Conservation (phyloP, 129 eudicot species). For the Artemisia argyi region DNA sequence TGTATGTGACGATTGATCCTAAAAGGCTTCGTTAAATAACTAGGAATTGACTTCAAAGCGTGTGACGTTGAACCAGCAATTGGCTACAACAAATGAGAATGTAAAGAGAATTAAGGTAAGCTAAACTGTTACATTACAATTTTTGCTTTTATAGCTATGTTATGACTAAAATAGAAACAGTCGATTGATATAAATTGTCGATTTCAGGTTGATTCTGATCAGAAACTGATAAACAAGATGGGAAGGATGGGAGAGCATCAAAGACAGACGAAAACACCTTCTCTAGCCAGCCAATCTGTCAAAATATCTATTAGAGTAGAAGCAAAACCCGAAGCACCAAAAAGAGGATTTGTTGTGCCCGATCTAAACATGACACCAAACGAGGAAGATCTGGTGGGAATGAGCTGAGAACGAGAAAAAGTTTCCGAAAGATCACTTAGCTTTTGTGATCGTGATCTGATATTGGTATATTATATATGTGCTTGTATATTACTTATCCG, state of each 20-base stretch:
- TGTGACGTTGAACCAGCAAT: conserved; percentile 34
- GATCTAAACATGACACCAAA: conserved; percentile 58
- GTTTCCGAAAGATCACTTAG: conserved; percentile 11
- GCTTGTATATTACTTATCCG: background rate
- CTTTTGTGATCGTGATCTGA: conserved; percentile 23
- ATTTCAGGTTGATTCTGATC: too few species aligned
- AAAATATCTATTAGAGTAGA: conserved; percentile 17
- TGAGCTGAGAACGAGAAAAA: conserved; percentile 19
- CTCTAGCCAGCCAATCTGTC: too few species aligned
- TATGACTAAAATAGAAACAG: background rate
- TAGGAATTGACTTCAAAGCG: conserved; percentile 50
- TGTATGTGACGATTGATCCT: background rate
- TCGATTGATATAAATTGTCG: background rate
- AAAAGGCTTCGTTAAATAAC: background rate
- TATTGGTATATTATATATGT: conserved; percentile 18
- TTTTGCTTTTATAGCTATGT: background rate
- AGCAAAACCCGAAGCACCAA: conserved; percentile 11
- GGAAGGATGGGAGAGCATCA: too few species aligned
- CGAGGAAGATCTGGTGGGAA: conserved; percentile 39
- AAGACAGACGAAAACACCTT: too few species aligned
- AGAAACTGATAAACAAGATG: too few species aligned
- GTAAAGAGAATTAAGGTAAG: conserved; percentile 59
- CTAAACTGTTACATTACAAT: background rate
- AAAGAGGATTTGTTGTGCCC: conserved; percentile 49
- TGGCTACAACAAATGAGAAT: conserved; percentile 26